Conservation (phyloP, 2,329 filamentous ascomycete species). For the Dactylellina cionopaga region DNA sequence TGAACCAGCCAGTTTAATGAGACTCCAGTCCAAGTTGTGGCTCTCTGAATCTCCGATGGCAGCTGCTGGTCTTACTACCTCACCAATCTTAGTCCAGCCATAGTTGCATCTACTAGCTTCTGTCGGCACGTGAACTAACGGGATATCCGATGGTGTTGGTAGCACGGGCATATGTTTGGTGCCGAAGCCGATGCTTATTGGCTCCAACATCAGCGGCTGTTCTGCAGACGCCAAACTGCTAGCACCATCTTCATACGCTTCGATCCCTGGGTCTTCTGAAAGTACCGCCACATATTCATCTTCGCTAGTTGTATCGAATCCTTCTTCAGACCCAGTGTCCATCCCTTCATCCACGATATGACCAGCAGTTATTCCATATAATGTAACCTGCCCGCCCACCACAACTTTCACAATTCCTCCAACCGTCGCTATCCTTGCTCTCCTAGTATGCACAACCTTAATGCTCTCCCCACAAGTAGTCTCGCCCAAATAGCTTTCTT, state of each 20-base stretch:
- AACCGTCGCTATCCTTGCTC: conserved; percentile 26
- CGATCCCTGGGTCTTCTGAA: background rate
- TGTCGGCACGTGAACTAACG: conserved; percentile 35
- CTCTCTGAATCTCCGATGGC: background rate
- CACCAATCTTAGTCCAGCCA: conserved; percentile 24
- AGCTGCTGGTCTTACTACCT: background rate
- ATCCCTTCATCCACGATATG: conserved; percentile 10
- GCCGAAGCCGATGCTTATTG: too few species aligned
- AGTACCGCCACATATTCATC: too few species aligned
- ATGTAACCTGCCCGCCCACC: background rate
- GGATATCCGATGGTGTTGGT: too few species aligned
- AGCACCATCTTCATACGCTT: background rate
- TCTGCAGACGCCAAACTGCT: too few species aligned
- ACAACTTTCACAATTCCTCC: conserved; percentile 28
- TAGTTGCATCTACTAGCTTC: conserved; percentile 18
- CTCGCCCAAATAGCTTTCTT: background rate
- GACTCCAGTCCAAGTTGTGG: conserved; percentile 33
- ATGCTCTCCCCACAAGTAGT: conserved; percentile 33
- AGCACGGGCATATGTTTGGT: too few species aligned
- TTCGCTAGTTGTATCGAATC: background rate
- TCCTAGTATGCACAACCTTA: conserved; percentile 21
- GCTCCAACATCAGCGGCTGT: too few species aligned
- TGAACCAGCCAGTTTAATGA: conserved; percentile 9
- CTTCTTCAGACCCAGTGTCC: background rate
- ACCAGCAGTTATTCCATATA: conserved; percentile 29